Base-by-base conservation (phyloP, 768 basidiomycete genomes). In the Trametopsis cervina region DNA sequence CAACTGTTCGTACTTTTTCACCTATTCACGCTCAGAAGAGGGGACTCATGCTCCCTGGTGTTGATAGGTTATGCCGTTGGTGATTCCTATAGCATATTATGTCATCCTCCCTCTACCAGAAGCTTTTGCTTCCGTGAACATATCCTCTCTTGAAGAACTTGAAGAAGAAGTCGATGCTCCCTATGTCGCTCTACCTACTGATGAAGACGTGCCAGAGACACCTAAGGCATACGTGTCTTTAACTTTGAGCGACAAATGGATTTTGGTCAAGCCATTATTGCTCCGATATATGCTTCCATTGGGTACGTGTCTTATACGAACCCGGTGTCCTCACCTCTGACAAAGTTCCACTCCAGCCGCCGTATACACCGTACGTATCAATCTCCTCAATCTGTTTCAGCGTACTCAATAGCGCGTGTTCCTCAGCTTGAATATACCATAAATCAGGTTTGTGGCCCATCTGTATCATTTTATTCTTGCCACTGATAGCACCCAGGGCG, bases 251-350 rank as follows among this genome's bases (percentile, higher is more conserved):
- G 91, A 96, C 53, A 98, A 97, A 67, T 80, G 89, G 77, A 67
- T 70, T 21, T 69, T 99, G 4, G 83, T 89, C 42, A 80, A 74
- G 59, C 94, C 95, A 4, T 66, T 97, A 54, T 61, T 96, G 29
- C 47, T 74, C 44, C 81, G 77, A 54, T 98, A 90, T 62, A 97
- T 98, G 94, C 58, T 93, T n/a, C 94, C 93, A 2, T 68, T 99
- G 36, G 89, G 89, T 90, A 55, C 70, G 89, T 76, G 15, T 2
- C 39, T 24, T 13, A 10, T 13, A 4, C 18, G 23, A 27, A 44
- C 43, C 5, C 35, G 11, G 10, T 29, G 2, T 21, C 25, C 22
- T 9, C 15, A 1, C 4, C 11, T 27, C 23, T 50, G 9, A 27
- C 43, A 45, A 43, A 41, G 29, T 49, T 23, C 24, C 44, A 4